Evolutionary conservation across 2,329 filamentous ascomycete species (phyloP), one percentile per base, ranked within the genome.

Genomic region (Biscogniauxia marginata): DNA sequence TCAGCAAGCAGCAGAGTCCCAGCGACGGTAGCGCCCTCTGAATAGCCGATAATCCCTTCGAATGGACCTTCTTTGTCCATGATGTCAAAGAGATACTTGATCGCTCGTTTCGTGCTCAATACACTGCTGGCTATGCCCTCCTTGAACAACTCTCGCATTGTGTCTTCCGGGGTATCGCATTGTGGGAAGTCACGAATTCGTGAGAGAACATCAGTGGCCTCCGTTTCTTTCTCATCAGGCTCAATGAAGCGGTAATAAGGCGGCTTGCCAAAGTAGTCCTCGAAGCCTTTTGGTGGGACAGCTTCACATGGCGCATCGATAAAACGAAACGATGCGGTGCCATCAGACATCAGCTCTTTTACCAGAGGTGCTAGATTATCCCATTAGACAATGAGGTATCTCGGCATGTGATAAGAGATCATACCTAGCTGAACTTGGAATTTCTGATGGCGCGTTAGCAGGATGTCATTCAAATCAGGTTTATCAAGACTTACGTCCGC

Each of bases 221-320:
- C 64, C 4, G 70, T 70, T 39, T 74, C 70, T 55, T 76, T 76
- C 25, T 79, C 74, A 50, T 74, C 74, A 3, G 77, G 75, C 60
- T 81, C 77, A 56, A 84, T 81, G 68, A 84, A 84, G 24, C 82
- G 78, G 67, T 76, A 84, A 61, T 83, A 79, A 7, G 82, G 82
- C 0, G 78, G 78, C 4, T 75, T 73, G 13, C 82, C 82, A 65
- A 84, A 85, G 67, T 81, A 85, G 48, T 81, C 75, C 54, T 82
- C 80, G 55, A 83, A 85, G 0, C 81, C 81, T 18, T 76, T 67
- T 0, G 82, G 82, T 4, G 82, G 81, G 0, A 72, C 70, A 1
- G 79, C 79, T 46, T 75, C 72, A 62, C 79, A 77, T 16, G 76
- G 77, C 3, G 80, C 82, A 49, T 84, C 72, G 54, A 80, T 77